Percentiles rank a stretch among this genome's conserved stretches.
These are phyloP conservation scores for Pseudopyrenochaeta lycopersici DNA, from an alignment of 2,329 filamentous ascomycete species.

Conservation along the genomic window DNA sequence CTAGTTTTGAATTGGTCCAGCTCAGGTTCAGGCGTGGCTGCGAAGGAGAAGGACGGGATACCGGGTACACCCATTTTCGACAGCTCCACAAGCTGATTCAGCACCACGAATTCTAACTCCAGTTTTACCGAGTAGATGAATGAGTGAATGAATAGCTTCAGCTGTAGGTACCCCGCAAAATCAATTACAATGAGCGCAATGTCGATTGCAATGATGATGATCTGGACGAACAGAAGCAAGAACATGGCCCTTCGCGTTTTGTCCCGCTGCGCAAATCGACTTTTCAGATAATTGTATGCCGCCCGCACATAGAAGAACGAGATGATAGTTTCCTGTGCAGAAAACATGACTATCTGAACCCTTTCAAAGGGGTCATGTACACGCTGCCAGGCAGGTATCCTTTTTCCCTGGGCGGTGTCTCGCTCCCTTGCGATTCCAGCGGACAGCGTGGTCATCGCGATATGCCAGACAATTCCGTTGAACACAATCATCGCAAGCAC, in stretches of 20 bases:
- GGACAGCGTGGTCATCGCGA: conserved; percentile 56
- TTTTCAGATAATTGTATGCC: conserved; percentile 51
- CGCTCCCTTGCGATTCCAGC: neutral
- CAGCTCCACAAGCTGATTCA: conserved; percentile 43
- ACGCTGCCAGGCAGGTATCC: neutral
- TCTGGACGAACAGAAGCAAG: conserved; percentile 15
- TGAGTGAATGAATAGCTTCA: conserved; percentile 34
- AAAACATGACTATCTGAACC: conserved; percentile 49
- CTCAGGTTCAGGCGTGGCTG: neutral
- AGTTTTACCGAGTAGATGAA: conserved; percentile 54
- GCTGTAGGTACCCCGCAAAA: conserved; percentile 4
- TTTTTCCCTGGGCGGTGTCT: neutral
- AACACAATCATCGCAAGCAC: conserved; percentile 64
- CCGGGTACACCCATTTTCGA: neutral
- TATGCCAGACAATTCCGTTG: conserved; percentile 61
- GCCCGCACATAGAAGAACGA: conserved; percentile 58
- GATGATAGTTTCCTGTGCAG: conserved; percentile 41
- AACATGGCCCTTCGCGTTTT: conserved; percentile 9
- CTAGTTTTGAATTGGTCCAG: neutral
- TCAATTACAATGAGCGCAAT: conserved; percentile 14
- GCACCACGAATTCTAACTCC: conserved; percentile 61
- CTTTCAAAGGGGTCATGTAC: conserved; percentile 20
- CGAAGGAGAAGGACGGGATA: neutral
- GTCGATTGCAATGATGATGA: conserved; percentile 16
- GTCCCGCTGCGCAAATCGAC: conserved; percentile 28